Base-by-base conservation (phyloP, 2,329 filamentous ascomycete species). In the Trichophyton equinum region DNA sequence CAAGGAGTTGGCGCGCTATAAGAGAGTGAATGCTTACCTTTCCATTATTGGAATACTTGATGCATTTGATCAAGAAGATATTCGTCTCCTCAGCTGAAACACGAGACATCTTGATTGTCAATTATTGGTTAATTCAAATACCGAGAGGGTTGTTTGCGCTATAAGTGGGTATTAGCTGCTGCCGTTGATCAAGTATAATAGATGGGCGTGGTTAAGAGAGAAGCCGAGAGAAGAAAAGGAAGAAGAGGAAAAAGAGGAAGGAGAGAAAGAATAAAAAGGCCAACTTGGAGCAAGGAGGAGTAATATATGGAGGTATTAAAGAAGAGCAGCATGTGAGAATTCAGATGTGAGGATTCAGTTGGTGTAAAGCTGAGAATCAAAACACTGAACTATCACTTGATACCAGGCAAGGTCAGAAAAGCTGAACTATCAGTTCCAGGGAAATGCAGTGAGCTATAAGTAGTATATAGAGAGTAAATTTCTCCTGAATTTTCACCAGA, bases 1-100 rank as follows among this genome's bases (percentile, higher is more conserved):
- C 9, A 38, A 13, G 33, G 4, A 13, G 7, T 9, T 8, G 6
- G 33, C 51, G 13, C 57, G 22, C 20, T 20, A 6, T n/a, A 30
- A 6, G 27, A 38, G 30, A 5, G 30, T 27, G 7, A 9, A 18
- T 60, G 40, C 75, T 68, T 72, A 86, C 85, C 71, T 82, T 83
- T 63, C 85, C 85, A 64, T 79, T 78, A 67, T 74, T 78, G 8
- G 82, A 80, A 71, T 84, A 73, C 59, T 80, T 78, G 70, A 88
- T 85, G 72, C 86, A 88, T 59, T 78, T 77, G 57, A 88, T 78
- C 25, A 89, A 76, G 69, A 89, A 87, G 63, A 79, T 81, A 72
- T 88, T 79, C 66, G 87, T 84, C 30, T 83, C 78, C 20, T 81
- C 75, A 30, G 82, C 78, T 22, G 74, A 73, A 62, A 75, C 70